Evolutionary conservation across 2,329 filamentous ascomycete species (phyloP).

Genomic region (Ploettnerulaceae sp.): DNA sequence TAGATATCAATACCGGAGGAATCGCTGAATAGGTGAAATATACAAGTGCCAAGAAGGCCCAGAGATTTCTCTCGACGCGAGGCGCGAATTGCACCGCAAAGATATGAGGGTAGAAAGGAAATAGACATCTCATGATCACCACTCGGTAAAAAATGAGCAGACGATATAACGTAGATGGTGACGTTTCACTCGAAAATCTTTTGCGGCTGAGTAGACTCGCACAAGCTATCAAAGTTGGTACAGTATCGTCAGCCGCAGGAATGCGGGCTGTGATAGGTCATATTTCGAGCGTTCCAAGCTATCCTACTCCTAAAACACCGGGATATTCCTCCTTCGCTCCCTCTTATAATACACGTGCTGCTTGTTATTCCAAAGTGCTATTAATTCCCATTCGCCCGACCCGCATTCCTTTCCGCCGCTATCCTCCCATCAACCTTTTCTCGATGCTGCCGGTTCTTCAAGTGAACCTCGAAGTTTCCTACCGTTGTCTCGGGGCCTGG

Average conservation of each 20-base stretch:
- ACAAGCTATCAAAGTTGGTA: neutral
- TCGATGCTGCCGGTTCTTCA: constrained; percentile 78
- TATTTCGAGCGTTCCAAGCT: constrained; percentile 6
- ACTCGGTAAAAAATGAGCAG: no score
- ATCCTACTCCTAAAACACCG: constrained; percentile 13
- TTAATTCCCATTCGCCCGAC: constrained; percentile 1
- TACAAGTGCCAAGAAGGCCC: no score
- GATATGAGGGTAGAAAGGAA: no score
- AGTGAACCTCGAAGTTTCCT: constrained; percentile 87
- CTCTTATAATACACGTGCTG: constrained; percentile 11
- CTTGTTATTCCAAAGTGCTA: neutral
- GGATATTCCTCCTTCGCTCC: neutral
- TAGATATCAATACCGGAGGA: no score
- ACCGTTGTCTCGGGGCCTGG: constrained; percentile 80
- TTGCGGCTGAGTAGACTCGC: no score
- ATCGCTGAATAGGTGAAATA: no score
- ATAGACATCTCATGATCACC: no score
- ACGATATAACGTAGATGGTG: no score
- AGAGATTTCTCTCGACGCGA: no score
- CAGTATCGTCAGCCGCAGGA: neutral
- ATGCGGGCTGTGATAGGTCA: constrained; percentile 5
- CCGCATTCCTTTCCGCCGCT: constrained; percentile 8
- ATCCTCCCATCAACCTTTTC: constrained; percentile 54
- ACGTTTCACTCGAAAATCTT: no score
- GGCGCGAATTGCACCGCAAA: no score